phyloP scores from a whole-genome alignment of 768 basidiomycete species.

The Lanmaoa rubissima region DNA sequence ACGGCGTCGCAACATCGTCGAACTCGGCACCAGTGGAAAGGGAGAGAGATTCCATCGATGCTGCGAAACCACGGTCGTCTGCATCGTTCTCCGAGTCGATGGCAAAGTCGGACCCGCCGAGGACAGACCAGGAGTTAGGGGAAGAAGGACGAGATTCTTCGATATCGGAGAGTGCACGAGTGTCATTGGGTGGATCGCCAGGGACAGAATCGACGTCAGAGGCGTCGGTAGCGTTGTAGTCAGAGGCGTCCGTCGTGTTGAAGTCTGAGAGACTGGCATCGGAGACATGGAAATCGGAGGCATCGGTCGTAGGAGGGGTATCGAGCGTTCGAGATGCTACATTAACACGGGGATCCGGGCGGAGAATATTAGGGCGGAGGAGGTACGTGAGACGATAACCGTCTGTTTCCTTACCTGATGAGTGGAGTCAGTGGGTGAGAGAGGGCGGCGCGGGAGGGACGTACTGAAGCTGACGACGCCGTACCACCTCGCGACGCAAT shows the following conservation, averaged over 20 bases:
- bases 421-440: background rate
- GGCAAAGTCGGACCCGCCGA: conserved; percentile 33
- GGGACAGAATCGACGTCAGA: conserved; percentile 28
- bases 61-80: conserved; percentile 33
- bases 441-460: conserved; percentile 22
- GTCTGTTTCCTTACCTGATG: conserved; percentile 43
- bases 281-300: conserved; percentile 53
- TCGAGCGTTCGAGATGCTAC: conserved; percentile 43
- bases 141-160: conserved; percentile 29
- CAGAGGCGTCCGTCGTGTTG: conserved; percentile 20
- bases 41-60: conserved; percentile 36
- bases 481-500: conserved; percentile 80
- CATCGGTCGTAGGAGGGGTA: conserved; percentile 73
- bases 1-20: conserved; percentile 13
- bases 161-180: conserved; percentile 25
- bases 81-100: conserved; percentile 28
- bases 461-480: conserved; percentile 79
- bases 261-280: conserved; percentile 42
- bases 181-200: conserved; percentile 7
- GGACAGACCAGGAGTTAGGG: conserved; percentile 39
- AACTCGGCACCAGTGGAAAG: conserved; percentile 28
- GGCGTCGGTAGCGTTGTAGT: conserved; percentile 9
- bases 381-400: conserved; percentile 73
- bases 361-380: conserved; percentile 71
- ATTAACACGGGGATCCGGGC: conserved; percentile 45